A percentile compares a stretch with the other conserved stretches of the same genome.
These are phyloP conservation scores for Xylaria longipes DNA, from an alignment of 495 filamentous ascomycete genomes.

Conservation along the genomic window DNA sequence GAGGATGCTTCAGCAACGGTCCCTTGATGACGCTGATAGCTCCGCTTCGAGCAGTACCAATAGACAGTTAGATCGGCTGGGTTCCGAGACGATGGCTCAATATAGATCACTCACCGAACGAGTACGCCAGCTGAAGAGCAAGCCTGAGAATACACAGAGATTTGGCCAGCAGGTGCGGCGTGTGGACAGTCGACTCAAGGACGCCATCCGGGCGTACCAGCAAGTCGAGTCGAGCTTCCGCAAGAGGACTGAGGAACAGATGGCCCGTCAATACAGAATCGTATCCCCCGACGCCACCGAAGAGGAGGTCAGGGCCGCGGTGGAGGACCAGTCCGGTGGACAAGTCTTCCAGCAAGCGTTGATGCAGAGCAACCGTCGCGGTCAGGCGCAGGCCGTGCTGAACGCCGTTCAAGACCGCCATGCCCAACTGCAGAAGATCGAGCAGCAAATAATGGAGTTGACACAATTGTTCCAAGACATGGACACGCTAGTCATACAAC, in stretches of 20 bases:
- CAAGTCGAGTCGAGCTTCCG: constrained; percentile 76
- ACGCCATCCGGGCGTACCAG: constrained; percentile 81
- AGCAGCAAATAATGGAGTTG: constrained; percentile 84
- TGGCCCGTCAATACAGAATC: constrained; percentile 88
- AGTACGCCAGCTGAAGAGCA: constrained; percentile 78
- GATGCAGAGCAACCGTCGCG: constrained; percentile 73
- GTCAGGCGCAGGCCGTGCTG: constrained; percentile 78
- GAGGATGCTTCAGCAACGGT: constrained; percentile 61
- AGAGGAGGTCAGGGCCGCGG: constrained; percentile 76
- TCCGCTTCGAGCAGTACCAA: constrained; percentile 57
- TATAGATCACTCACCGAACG: constrained; percentile 78
- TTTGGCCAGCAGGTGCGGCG: constrained; percentile 80
- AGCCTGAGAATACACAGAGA: constrained; percentile 72
- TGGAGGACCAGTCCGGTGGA: constrained; percentile 70
- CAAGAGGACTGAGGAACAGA: constrained; percentile 77
- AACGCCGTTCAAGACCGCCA: constrained; percentile 82
- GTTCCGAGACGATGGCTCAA: constrained; percentile 75
- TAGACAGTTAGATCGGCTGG: constrained; percentile 63
- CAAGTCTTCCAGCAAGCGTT: constrained; percentile 85
- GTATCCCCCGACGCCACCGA: constrained; percentile 85
- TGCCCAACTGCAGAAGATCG: constrained; percentile 88
- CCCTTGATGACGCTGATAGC: constrained; percentile 65
- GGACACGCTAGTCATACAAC: constrained; percentile 79
- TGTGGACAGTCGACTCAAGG: constrained; percentile 77
- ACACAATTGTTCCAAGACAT: constrained; percentile 84